A percentile compares a stretch with the other conserved stretches of the same genome.
These are phyloP conservation scores for Skeletonema tropicum DNA, from an alignment of 108 stramenopile species.

Conservation along the genomic window DNA sequence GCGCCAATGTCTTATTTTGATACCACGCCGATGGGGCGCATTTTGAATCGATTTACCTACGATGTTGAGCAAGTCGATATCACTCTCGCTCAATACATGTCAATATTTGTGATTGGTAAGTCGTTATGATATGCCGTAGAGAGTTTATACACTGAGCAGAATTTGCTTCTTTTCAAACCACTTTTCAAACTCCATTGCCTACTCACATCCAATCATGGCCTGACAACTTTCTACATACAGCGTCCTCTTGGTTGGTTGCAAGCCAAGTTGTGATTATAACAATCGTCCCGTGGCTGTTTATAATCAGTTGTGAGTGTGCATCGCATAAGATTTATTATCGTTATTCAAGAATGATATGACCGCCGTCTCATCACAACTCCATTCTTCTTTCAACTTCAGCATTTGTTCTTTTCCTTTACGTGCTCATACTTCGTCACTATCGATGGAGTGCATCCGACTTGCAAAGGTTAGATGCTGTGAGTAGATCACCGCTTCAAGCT, in stretches of 20 bases:
- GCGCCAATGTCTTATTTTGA: slow-evolving; percentile 88
- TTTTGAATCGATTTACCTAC: slow-evolving; percentile 87
- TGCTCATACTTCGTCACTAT: slow-evolving; percentile 7
- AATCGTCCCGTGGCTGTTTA: slow-evolving; percentile 12
- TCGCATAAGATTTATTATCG: neutral
- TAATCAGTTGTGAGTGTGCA: slow-evolving; percentile 7
- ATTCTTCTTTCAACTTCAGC: neutral
- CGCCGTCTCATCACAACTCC: too few species aligned
- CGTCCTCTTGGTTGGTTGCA: slow-evolving; percentile 21
- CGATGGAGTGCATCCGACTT: slow-evolving; percentile 80
- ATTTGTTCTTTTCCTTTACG: slow-evolving; percentile 12
- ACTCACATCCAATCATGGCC: too few species aligned
- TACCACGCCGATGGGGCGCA: slow-evolving; percentile 89
- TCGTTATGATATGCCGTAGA: too few species aligned
- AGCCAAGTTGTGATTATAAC: slow-evolving; percentile 13
- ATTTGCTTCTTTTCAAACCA: too few species aligned
- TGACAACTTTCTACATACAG: neutral
- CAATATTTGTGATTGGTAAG: slow-evolving; percentile 14
- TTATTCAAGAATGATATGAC: neutral
- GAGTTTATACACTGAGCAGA: too few species aligned
- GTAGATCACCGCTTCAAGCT: slow-evolving; percentile 82
- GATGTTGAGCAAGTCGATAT: slow-evolving; percentile 25
- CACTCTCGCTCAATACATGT: slow-evolving; percentile 47
- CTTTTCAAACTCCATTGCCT: too few species aligned
- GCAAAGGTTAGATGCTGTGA: slow-evolving; percentile 79